Evolutionary conservation across 2,329 filamentous ascomycete species (phyloP), one percentile per base, ranked within the genome.

Genomic region (Myriosclerotinia duriaeana): DNA sequence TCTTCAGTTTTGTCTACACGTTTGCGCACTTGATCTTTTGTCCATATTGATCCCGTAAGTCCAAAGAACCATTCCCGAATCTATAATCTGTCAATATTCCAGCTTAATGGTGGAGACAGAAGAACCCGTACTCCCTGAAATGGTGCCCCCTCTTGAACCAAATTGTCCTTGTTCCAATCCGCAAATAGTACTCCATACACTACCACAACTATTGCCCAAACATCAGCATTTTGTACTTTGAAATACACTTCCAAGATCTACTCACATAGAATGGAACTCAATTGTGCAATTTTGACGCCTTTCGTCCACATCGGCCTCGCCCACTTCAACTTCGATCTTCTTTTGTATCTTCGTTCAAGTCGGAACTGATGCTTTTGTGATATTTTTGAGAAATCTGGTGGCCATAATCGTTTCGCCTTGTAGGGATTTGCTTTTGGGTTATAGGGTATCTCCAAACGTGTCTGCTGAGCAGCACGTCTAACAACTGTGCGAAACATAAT

Each of bases 281-380:
- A 69, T 78, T 92, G 90, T 60, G 83, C 83, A 69, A 92, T 79
- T 77, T 86, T 87, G 66, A 89, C 80, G 68, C 79, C 82, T 76
- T 88, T 91, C 53, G 84, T 83, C 87, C 88, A 91, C 58, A 78
- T 77, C 11, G 89, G 89, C 30, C 87, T 80, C 52, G 83, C 82
- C 74, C 84, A 85, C 72, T 86, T 85, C 71, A 90, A 78, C 67
- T 83, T 82, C 36, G 89, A 78, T 64, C 91, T 84, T 63, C 91
- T 83, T 78, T 92, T 90, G 79, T 89, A 93, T 75, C 89, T 88
- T 77, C 90, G 87, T 80, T 94, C 91, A 72, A 92, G 88, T 53
- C 87, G 84, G 76, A 93, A 89, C 78, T 93, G 88, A 74, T 93
- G 87, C 77, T 90, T 89, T 56, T 82, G 79, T 48, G 86, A 86